These are phyloP conservation scores for Sanghuangporus baumii DNA, from an alignment of 1,284 basidiomycete species.

Conservation along the genomic window DNA sequence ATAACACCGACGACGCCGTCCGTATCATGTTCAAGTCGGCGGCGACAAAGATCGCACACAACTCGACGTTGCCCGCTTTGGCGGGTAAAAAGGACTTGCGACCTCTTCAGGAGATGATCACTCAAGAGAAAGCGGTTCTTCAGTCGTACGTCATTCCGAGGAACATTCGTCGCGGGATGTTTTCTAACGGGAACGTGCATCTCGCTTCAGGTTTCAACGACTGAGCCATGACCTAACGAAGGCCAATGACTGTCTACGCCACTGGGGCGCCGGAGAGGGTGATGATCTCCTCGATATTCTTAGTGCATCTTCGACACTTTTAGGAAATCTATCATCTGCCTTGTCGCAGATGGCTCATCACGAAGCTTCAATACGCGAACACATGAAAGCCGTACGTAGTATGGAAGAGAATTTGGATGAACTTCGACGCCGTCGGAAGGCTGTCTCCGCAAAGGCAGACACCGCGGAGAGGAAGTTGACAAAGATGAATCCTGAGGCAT, in stretches of 20 bases:
- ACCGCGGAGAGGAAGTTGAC: slow-evolving; percentile 85
- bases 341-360: slow-evolving; percentile 71
- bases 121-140: slow-evolving; percentile 81
- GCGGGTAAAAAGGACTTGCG: slow-evolving; percentile 80
- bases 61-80: slow-evolving; percentile 71
- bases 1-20: neutral
- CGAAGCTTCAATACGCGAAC: slow-evolving; percentile 68
- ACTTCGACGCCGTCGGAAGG: slow-evolving; percentile 64
- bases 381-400: slow-evolving; percentile 75
- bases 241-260: slow-evolving; percentile 68
- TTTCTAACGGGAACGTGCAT: neutral
- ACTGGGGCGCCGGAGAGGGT: slow-evolving; percentile 83
- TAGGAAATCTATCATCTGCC: slow-evolving; percentile 66
- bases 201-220: slow-evolving; percentile 48
- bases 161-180: neutral
- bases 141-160: slow-evolving; percentile 47
- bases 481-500: slow-evolving; percentile 79
- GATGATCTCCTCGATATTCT: slow-evolving; percentile 74
- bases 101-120: slow-evolving; percentile 84
- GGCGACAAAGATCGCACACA: slow-evolving; percentile 78
- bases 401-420: slow-evolving; percentile 83
- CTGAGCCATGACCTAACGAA: slow-evolving; percentile 63
- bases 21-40: slow-evolving; percentile 63
- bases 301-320: slow-evolving; percentile 51
- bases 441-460: slow-evolving; percentile 71